phyloP scores from a whole-genome alignment of 2,329 filamentous ascomycete genomes.

The Orbilia blumenaviensis region DNA sequence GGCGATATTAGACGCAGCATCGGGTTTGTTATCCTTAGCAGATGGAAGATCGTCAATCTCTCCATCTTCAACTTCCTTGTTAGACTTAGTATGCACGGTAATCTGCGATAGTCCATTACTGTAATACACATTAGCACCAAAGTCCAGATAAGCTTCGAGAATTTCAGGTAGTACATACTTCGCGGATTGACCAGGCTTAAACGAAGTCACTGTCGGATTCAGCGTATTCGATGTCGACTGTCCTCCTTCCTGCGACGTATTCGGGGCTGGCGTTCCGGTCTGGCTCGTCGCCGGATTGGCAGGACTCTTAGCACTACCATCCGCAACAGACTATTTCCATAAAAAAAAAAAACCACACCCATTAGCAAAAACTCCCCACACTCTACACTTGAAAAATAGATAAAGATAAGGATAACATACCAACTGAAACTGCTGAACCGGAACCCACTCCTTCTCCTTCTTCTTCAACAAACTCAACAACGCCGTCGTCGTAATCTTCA shows the following conservation, averaged over 20 bases:
- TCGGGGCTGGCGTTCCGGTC: constrained; percentile 47
- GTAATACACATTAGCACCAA: constrained; percentile 9
- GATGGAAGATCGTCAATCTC: constrained; percentile 57
- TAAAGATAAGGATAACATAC: too few relatives aligned
- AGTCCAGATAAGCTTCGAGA: neutral
- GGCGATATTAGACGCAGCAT: constrained; percentile 31
- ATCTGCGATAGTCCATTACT: constrained; percentile 39
- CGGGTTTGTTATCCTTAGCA: constrained; percentile 33
- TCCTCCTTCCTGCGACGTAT: constrained; percentile 26
- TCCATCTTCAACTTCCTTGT: constrained; percentile 57
- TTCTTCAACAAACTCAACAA: constrained; percentile 57
- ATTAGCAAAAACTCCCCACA: constrained; percentile 18
- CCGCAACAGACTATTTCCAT: constrained; percentile 40
- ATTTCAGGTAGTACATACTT: constrained; percentile 46
- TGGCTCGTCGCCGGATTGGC: constrained; percentile 29
- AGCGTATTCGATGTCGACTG: neutral
- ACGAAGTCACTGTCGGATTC: constrained; percentile 24
- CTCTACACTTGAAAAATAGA: neutral
- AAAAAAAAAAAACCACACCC: too few relatives aligned
- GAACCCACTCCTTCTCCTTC: constrained; percentile 57
- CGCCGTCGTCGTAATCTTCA: constrained; percentile 58
- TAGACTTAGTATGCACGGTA: constrained; percentile 55
- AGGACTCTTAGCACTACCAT: constrained; percentile 49
- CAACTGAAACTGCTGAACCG: constrained; percentile 58
- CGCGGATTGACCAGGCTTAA: constrained; percentile 28